Percentiles rank a stretch among this genome's conserved stretches.
Evolutionary conservation across 257 asterid species (phyloP).

Genomic region (Nicotiana attenuata): DNA sequence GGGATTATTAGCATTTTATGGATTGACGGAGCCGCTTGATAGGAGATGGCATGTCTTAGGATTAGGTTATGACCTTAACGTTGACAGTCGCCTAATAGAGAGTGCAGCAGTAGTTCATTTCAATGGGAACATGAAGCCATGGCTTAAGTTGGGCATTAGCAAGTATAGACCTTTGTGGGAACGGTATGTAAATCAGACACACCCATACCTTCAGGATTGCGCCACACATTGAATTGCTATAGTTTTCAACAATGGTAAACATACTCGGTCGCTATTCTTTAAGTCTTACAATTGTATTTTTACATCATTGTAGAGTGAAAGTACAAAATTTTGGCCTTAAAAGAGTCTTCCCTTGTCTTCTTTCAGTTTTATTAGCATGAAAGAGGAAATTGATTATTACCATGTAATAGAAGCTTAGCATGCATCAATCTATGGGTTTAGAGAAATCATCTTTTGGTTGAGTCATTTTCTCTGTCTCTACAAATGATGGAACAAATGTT

Average conservation of each 20-base stretch:
- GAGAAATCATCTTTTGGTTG: conserved; percentile 19
- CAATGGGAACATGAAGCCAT: conserved; percentile 22
- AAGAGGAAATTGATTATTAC: conserved; percentile 13
- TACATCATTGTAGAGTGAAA: conserved; percentile 9
- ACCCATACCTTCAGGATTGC: conserved; percentile 12
- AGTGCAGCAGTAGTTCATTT: conserved; percentile 22
- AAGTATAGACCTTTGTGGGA: conserved; percentile 16
- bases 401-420: conserved; percentile 13
- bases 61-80: conserved; percentile 15
- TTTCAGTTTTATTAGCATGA: conserved; percentile 8
- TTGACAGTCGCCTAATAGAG: conserved; percentile 6
- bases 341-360: neutral
- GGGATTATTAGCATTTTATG: conserved; percentile 15
- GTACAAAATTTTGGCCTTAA: conserved; percentile 9
- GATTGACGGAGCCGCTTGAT: conserved; percentile 20
- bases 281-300: neutral
- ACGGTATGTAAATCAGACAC: conserved; percentile 6
- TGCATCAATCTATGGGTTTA: conserved; percentile 25
- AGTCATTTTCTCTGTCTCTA: conserved; percentile 13
- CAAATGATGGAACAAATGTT: conserved; percentile 21
- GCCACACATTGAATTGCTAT: neutral
- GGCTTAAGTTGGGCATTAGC: conserved; percentile 18
- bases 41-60: conserved; percentile 26
- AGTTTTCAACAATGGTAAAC: neutral
- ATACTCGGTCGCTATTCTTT: neutral